phyloP scores from a whole-genome alignment of 495 filamentous ascomycete genomes.

The Staphylotrichum tortipilum region DNA sequence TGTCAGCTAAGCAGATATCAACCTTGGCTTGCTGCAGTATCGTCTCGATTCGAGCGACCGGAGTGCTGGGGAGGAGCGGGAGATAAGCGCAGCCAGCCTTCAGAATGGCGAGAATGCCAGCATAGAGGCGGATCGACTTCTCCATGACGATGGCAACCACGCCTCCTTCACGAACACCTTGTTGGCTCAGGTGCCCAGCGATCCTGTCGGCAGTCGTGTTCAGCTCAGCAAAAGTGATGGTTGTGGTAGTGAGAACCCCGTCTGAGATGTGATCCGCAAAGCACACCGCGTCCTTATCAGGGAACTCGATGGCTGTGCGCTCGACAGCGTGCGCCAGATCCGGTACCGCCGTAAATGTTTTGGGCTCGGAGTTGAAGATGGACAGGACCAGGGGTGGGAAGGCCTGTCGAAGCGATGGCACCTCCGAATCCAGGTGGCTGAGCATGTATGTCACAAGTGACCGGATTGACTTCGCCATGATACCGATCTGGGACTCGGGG shows the following conservation, averaged over 20 bases:
- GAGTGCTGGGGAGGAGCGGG: slow-evolving; percentile 58
- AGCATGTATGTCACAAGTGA: slow-evolving; percentile 33
- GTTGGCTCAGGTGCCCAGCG: slow-evolving; percentile 45
- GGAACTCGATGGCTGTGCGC: slow-evolving; percentile 34
- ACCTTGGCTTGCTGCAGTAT: slow-evolving; percentile 49
- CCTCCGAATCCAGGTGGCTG: slow-evolving; percentile 20
- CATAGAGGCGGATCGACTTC: slow-evolving; percentile 59
- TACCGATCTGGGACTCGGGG: slow-evolving; percentile 36
- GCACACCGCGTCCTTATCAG: slow-evolving; percentile 49
- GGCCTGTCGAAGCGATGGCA: slow-evolving; percentile 21
- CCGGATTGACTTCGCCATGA: slow-evolving; percentile 36
- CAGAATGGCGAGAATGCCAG: slow-evolving; percentile 59
- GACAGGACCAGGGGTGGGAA: slow-evolving; percentile 44
- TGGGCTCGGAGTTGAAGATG: slow-evolving; percentile 24
- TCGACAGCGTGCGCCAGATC: slow-evolving; percentile 49
- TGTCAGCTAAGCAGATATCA: slow-evolving; percentile 37
- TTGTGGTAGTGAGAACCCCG: slow-evolving; percentile 20
- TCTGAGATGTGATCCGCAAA: slow-evolving; percentile 43
- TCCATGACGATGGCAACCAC: slow-evolving; percentile 62
- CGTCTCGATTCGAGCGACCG: slow-evolving; percentile 41
- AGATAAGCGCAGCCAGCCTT: slow-evolving; percentile 70
- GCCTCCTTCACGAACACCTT: slow-evolving; percentile 39
- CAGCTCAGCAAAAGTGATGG: slow-evolving; percentile 53
- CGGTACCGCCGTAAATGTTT: slow-evolving; percentile 15
- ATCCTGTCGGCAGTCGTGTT: slow-evolving; percentile 56